Percentiles rank a stretch among this genome's conserved stretches.
phyloP scores from a whole-genome alignment of 225 moss, liverwort and hornwort genomes.

The Asterella californica region DNA sequence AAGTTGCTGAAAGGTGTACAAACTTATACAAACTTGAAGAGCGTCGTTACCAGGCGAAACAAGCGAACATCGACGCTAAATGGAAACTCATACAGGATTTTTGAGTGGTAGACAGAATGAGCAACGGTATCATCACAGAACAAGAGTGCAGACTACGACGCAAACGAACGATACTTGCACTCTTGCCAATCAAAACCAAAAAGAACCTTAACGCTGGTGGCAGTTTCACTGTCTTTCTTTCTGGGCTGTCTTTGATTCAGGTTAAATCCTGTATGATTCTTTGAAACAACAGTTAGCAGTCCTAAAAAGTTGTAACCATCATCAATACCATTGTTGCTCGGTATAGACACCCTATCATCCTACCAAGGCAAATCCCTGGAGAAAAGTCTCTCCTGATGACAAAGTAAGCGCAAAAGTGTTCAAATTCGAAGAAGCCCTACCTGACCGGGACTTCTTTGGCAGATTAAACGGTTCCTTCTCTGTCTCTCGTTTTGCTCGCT shows the following conservation, averaged over 20 bases:
- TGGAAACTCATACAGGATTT: no score
- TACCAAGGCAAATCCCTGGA: neutral
- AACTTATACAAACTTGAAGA: no score
- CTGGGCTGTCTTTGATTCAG: neutral
- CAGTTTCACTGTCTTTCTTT: neutral
- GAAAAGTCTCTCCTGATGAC: neutral
- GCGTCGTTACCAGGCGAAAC: no score
- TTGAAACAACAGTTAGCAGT: neutral
- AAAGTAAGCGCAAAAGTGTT: neutral
- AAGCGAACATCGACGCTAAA: no score
- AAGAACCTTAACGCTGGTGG: neutral
- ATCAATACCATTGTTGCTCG: neutral
- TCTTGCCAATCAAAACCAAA: neutral
- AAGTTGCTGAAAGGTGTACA: neutral
- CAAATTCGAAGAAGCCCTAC: neutral
- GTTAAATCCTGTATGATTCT: neutral
- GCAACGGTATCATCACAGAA: no score
- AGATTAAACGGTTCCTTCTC: constrained; percentile 64
- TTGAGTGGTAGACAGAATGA: no score
- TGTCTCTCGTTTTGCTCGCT: constrained; percentile 76
- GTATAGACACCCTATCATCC: neutral
- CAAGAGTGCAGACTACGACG: no score
- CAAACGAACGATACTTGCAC: no score
- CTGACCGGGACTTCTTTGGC: constrained; percentile 67
- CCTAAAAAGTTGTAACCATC: neutral